A percentile compares a stretch with the other conserved stretches of the same genome.
Conservation (phyloP, 148 eudicot genomes). For the Amaranthus palmeri region DNA sequence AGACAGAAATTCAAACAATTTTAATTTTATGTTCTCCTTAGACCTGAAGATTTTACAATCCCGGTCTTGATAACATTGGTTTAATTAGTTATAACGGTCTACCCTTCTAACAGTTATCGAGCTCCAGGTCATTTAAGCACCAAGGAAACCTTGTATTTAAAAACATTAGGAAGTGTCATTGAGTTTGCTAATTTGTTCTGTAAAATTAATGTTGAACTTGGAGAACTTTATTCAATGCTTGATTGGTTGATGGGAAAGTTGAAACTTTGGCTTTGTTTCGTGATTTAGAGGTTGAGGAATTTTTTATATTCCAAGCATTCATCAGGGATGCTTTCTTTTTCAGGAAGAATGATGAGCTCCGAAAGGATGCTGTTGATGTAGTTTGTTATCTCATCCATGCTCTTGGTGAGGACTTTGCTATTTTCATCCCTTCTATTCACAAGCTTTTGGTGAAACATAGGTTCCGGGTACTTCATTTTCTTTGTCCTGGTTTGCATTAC, state of each 20-base stretch:
- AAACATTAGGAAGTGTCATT: no score
- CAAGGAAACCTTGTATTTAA: no score
- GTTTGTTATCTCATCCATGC: conserved; percentile 92
- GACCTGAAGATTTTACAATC: no score
- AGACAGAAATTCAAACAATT: no score
- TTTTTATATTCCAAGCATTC: background rate
- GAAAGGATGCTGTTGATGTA: conserved; percentile 94
- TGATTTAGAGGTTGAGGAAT: background rate
- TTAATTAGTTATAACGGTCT: no score
- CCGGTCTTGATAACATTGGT: no score
- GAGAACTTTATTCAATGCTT: background rate
- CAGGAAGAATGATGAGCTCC: conserved; percentile 89
- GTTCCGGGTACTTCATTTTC: conserved; percentile 52
- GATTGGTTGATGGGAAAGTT: background rate
- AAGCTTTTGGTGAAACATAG: conserved; percentile 84
- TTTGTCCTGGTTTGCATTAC: conserved; percentile 1
- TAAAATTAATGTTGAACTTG: background rate
- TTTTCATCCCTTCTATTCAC: conserved; percentile 90
- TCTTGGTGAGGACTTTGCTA: conserved; percentile 90
- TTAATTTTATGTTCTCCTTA: no score
- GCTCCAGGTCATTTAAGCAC: no score
- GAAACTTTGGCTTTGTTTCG: background rate
- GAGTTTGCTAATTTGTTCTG: no score
- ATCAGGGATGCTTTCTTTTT: conserved; percentile 10
- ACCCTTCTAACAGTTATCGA: no score